These are phyloP conservation scores for Aspergillus sergii DNA, from an alignment of 2,329 filamentous ascomycete genomes.

Conservation along the genomic window DNA sequence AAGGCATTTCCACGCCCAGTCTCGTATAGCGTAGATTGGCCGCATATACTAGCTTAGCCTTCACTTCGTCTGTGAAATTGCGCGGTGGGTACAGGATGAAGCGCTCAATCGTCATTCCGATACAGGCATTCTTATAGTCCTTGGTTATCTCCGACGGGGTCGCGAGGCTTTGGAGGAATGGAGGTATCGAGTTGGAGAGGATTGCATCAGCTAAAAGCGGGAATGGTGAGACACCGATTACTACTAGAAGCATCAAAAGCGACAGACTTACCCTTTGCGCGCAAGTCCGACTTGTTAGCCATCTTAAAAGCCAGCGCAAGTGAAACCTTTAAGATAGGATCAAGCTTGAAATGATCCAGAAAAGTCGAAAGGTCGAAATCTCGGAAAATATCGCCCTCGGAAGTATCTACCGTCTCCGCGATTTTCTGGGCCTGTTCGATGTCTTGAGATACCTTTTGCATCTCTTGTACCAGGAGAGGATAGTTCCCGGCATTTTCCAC, in stretches of 20 bases:
- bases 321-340: conserved; percentile 83
- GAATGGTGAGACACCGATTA: conserved; percentile 11
- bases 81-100: conserved; percentile 85
- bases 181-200: conserved; percentile 74
- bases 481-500: conserved; percentile 80
- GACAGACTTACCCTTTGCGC: conserved; percentile 74
- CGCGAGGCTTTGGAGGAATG: conserved; percentile 76
- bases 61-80: conserved; percentile 77
- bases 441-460: conserved; percentile 82
- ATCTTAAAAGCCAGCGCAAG: conserved; percentile 87
- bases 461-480: conserved; percentile 76
- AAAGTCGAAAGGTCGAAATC: conserved; percentile 97
- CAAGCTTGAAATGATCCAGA: conserved; percentile 92
- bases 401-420: conserved; percentile 87
- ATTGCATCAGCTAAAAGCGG: conserved; percentile 76
- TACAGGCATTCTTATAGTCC: conserved; percentile 68
- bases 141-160: conserved; percentile 65
- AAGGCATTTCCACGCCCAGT: conserved; percentile 47
- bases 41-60: conserved; percentile 65
- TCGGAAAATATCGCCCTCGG: conserved; percentile 88
- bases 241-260: neutral
- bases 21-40: conserved; percentile 71
- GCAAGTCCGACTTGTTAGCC: conserved; percentile 76
- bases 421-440: conserved; percentile 84
- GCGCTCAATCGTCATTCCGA: conserved; percentile 80